Evolutionary conservation across 1,284 basidiomycete genomes (phyloP).

Genomic region (Austroboletus niveus): DNA sequence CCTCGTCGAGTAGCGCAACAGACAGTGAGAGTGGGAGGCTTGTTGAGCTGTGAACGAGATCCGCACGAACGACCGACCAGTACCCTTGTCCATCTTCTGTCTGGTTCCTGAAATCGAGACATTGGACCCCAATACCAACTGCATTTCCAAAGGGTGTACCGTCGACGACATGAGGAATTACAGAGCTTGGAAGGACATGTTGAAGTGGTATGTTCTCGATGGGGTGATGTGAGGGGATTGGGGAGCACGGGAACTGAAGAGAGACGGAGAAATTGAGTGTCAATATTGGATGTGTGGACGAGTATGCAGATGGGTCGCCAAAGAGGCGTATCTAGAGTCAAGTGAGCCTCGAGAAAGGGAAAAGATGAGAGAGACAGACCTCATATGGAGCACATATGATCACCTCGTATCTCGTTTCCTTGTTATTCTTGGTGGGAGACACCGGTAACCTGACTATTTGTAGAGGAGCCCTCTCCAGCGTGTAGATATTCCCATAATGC

Average conservation of each 20-base stretch:
- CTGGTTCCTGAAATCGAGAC: conserved; percentile 29
- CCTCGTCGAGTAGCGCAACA: conserved; percentile 36
- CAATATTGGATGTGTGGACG: conserved; percentile 48
- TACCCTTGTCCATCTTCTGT: conserved; percentile 1
- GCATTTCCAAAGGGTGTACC: conserved; percentile 67
- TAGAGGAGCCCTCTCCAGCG: conserved; percentile 48
- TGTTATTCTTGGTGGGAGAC: conserved; percentile 38
- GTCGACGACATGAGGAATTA: conserved; percentile 62
- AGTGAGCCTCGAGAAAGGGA: not conserved
- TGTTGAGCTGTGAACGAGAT: conserved; percentile 3
- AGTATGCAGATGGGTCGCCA: conserved; percentile 57
- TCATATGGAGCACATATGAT: conserved; percentile 30
- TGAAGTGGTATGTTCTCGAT: conserved; percentile 26
- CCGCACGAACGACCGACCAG: conserved; percentile 19
- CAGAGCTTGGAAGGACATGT: conserved; percentile 50
- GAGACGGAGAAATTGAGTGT: conserved; percentile 46
- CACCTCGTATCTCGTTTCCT: conserved; percentile 67
- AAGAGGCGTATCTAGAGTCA: conserved; percentile 69
- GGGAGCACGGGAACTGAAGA: conserved; percentile 34
- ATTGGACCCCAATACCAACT: conserved; percentile 61
- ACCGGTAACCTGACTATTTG: conserved; percentile 50
- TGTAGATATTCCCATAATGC: conserved; percentile 76
- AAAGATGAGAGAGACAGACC: conserved; percentile 12
- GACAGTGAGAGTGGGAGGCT: conserved; percentile 24
- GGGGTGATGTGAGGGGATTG: not conserved